Percentiles rank a stretch among this genome's conserved stretches.
Conservation (phyloP, 2,329 filamentous ascomycete species). For the Malbranchea zuffiana region DNA sequence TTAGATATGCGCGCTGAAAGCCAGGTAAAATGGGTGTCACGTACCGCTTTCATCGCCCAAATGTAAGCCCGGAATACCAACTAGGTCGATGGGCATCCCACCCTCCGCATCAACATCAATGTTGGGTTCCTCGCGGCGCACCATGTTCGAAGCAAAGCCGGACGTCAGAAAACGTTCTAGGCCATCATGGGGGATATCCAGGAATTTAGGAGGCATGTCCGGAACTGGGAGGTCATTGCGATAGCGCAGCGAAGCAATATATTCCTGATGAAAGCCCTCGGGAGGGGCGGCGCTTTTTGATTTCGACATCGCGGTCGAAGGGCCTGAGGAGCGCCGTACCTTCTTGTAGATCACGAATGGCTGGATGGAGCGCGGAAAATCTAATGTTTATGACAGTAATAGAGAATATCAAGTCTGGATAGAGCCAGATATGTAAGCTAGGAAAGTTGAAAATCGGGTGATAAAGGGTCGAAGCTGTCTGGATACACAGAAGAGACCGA, state of each 20-base stretch:
- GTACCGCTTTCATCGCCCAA: constrained; percentile 88
- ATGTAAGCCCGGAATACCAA: constrained; percentile 90
- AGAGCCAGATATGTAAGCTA: too few relatives aligned
- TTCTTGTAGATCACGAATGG: too few relatives aligned
- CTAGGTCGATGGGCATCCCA: constrained; percentile 91
- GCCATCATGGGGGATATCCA: constrained; percentile 91
- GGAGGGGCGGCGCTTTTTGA: constrained; percentile 30
- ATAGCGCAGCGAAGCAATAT: constrained; percentile 90
- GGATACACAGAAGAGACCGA: too few relatives aligned
- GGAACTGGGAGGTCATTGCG: constrained; percentile 92
- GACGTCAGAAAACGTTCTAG: constrained; percentile 83
- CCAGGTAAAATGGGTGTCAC: constrained; percentile 16
- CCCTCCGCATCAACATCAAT: constrained; percentile 96
- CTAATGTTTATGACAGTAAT: too few relatives aligned
- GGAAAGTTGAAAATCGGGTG: too few relatives aligned
- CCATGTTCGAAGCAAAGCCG: constrained; percentile 77
- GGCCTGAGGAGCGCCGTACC: too few relatives aligned
- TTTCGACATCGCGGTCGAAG: constrained; percentile 37
- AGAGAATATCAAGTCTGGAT: too few relatives aligned
- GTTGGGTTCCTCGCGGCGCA: constrained; percentile 83
- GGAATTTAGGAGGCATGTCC: constrained; percentile 86
- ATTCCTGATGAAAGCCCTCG: constrained; percentile 69
- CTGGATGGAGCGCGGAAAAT: too few relatives aligned
- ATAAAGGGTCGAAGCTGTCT: too few relatives aligned
- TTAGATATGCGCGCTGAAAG: constrained; percentile 4